A percentile compares a stretch with the other conserved stretches of the same genome.
Conservation (phyloP, 2,329 filamentous ascomycete species). For the Davidsoniella eucalypti region DNA sequence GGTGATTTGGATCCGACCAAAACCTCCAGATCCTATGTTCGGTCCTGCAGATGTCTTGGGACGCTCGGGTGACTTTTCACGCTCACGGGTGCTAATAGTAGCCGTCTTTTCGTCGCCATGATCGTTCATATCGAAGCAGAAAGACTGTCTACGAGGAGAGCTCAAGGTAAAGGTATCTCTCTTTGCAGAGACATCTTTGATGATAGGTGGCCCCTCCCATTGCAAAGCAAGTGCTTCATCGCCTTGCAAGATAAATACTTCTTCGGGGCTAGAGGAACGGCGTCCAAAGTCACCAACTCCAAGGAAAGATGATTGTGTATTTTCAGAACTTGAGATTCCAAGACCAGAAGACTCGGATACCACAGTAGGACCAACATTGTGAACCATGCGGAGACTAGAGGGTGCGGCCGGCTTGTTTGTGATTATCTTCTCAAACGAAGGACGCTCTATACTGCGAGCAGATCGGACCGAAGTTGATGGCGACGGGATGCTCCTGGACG, state of each 20-base stretch:
- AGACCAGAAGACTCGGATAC: conserved; percentile 4
- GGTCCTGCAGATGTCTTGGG: conserved; percentile 10
- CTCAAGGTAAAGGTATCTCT: conserved; percentile 34
- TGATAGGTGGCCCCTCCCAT: conserved; percentile 24
- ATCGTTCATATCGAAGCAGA: conserved; percentile 27
- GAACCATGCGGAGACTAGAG: conserved; percentile 10
- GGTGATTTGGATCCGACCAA: neutral
- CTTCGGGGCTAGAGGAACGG: conserved; percentile 8
- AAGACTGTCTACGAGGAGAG: conserved; percentile 29
- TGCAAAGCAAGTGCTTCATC: conserved; percentile 20
- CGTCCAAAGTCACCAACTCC: conserved; percentile 1
- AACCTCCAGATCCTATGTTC: neutral
- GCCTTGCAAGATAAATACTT: conserved; percentile 16
- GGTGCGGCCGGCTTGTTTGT: conserved; percentile 10
- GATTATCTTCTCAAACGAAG: conserved; percentile 9
- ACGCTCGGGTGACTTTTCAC: conserved; percentile 4
- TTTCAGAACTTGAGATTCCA: neutral
- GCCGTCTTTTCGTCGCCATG: conserved; percentile 14
- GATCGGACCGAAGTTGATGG: conserved; percentile 10
- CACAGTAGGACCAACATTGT: conserved; percentile 9
- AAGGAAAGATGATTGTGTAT: conserved; percentile 1
- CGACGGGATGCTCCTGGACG: conserved; percentile 9
- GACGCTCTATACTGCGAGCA: conserved; percentile 9
- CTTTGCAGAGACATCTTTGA: conserved; percentile 32
- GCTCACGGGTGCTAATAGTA: neutral